These are phyloP conservation scores for Cymbopogon flexuosus DNA, from an alignment of 202 grass and related monocot genomes.

Conservation along the genomic window DNA sequence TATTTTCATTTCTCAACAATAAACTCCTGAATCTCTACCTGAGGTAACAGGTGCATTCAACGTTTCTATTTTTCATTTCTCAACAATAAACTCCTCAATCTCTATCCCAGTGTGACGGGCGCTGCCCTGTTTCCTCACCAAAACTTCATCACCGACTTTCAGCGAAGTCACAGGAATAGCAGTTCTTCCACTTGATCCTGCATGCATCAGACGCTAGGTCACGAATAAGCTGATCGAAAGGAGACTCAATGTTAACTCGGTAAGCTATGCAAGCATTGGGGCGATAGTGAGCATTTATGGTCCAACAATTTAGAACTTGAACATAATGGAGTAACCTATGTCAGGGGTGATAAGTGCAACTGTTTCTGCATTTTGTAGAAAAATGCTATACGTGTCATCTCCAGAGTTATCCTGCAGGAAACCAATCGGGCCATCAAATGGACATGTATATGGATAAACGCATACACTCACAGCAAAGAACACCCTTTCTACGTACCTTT, in stretches of 20 bases:
- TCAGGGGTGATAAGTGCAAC: conserved; percentile 63
- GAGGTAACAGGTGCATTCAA: neutral
- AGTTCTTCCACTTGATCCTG: conserved; percentile 47
- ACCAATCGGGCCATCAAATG: conserved; percentile 2
- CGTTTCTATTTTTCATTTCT: conserved; percentile 48
- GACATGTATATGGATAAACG: neutral
- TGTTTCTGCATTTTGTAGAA: conserved; percentile 96
- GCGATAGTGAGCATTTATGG: neutral
- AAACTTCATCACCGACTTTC: conserved; percentile 70
- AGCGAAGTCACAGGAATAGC: conserved; percentile 81
- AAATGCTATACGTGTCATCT: conserved; percentile 71
- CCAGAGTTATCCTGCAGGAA: conserved; percentile 44
- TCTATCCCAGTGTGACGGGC: conserved; percentile 96
- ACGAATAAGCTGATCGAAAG: neutral
- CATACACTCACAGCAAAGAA: neutral
- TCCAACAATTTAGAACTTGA: neutral
- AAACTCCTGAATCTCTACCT: conserved; percentile 78
- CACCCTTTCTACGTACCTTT: conserved; percentile 39
- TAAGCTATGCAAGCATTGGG: neutral
- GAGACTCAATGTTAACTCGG: neutral
- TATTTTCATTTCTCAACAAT: conserved; percentile 67
- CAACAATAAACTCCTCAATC: conserved; percentile 83
- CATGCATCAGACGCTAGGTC: neutral
- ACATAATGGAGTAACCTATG: conserved; percentile 37
- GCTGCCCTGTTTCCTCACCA: conserved; percentile 65